Percentiles rank a stretch among this genome's conserved stretches.
These are phyloP conservation scores for Leucocoprinus leucothites DNA, from an alignment of 768 basidiomycete genomes.

Conservation along the genomic window DNA sequence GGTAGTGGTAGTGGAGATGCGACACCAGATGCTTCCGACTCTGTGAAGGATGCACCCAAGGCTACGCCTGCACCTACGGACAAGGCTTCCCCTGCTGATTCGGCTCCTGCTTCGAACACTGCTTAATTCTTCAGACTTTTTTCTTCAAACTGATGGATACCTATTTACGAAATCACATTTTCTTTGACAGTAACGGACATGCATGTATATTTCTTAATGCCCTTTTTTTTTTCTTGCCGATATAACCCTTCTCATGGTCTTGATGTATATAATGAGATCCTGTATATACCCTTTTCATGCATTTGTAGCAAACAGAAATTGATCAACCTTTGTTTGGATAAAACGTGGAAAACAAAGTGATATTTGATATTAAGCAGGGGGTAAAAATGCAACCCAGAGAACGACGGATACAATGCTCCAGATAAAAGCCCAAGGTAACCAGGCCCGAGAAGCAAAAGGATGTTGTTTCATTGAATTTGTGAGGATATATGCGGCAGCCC, in stretches of 20 bases:
- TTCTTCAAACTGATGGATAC: no score
- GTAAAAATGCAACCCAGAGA: slow-evolving; percentile 83
- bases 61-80: no score
- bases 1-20: not conserved
- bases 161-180: not conserved
- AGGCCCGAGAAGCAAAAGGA: slow-evolving; percentile 25
- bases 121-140: no score
- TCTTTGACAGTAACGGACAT: not conserved
- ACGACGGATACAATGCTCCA: slow-evolving; percentile 74
- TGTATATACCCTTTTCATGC: not conserved
- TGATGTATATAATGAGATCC: slow-evolving; percentile 2
- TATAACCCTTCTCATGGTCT: no score
- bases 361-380: slow-evolving; percentile 66
- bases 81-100: no score
- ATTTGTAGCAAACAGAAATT: not conserved
- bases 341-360: not conserved
- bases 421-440: slow-evolving; percentile 74
- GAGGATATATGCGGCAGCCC: slow-evolving; percentile 73
- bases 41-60: no score
- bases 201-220: not conserved
- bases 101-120: no score
- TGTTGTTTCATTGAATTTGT: slow-evolving; percentile 2
- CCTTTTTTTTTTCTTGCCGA: not conserved
- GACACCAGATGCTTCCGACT: not conserved
- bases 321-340: not conserved